Percentiles rank a stretch among this genome's conserved stretches.
Conservation (phyloP, 257 asterid genomes). For the Solanum sejunctum region DNA sequence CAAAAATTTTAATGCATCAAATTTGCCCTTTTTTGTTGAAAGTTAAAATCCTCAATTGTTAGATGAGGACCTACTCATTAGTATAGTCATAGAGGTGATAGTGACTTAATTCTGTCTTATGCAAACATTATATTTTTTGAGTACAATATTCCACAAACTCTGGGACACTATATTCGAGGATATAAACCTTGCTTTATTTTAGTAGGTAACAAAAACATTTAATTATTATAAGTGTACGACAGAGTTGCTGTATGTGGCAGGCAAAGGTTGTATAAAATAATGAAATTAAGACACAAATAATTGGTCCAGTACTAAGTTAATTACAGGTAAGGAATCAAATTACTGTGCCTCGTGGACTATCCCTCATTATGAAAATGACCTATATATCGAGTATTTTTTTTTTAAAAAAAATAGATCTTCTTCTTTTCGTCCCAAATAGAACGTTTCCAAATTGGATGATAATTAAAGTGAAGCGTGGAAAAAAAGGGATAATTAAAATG, state of each 20-base stretch:
- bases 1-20: accelerated
- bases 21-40: no score
- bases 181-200: background rate
- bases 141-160: background rate
- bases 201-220: background rate
- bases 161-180: background rate
- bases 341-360: background rate
- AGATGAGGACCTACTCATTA: background rate
- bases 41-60: background rate
- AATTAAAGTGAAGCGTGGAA: no score
- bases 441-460: no score
- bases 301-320: background rate
- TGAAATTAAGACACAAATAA: background rate
- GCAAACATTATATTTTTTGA: background rate
- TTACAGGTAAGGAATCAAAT: background rate
- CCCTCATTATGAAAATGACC: no score
- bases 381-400: no score
- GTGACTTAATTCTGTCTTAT: no score
- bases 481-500: no score
- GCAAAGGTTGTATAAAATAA: background rate
- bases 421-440: no score
- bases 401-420: no score
- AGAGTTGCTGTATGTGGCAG: background rate
- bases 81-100: background rate
- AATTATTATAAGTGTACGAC: background rate